Percentiles rank a stretch among this genome's conserved stretches.
Evolutionary conservation across 2,329 filamentous ascomycete genomes (phyloP).

Genomic region (Drechslerella coelobrocha): DNA sequence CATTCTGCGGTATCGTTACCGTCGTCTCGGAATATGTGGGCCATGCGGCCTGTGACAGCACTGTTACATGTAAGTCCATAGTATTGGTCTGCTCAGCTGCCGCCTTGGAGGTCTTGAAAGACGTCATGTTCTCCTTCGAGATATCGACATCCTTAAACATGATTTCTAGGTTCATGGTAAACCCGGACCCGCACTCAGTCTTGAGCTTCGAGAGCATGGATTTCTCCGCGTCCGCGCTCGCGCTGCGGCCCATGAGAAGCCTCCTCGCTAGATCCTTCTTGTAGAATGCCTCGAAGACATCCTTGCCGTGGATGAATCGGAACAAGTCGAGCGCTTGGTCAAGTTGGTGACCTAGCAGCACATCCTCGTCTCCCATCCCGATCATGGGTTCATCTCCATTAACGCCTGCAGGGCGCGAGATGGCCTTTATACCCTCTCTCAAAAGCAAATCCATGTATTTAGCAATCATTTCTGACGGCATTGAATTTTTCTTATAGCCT

Average conservation of each 20-base stretch:
- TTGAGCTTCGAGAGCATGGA: constrained; percentile 81
- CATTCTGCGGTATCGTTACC: constrained; percentile 76
- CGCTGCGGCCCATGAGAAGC: constrained; percentile 87
- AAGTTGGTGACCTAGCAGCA: constrained; percentile 87
- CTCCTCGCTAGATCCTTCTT: constrained; percentile 93
- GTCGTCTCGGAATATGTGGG: constrained; percentile 82
- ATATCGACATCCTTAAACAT: constrained; percentile 99
- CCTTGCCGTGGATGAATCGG: constrained; percentile 95
- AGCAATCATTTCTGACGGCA: constrained; percentile 97
- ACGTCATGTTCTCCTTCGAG: constrained; percentile 88
- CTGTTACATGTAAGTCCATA: constrained; percentile 81
- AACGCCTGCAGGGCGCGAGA: constrained; percentile 69
- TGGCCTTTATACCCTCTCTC: constrained; percentile 81
- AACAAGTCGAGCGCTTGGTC: constrained; percentile 94
- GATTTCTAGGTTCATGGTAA: constrained; percentile 95
- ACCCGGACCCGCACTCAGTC: constrained; percentile 84
- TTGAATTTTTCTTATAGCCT: constrained; percentile 84
- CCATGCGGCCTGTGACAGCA: constrained; percentile 92
- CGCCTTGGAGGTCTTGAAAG: constrained; percentile 74
- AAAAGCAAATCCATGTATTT: constrained; percentile 93
- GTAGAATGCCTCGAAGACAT: constrained; percentile 98
- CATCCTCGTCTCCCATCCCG: constrained; percentile 82
- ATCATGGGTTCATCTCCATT: constrained; percentile 65
- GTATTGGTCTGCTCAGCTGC: constrained; percentile 64
- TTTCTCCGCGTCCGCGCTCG: constrained; percentile 91